Evolutionary conservation across 371 early-diverging fungal genomes (phyloP).

Genomic region (Mucor lusitanicus): DNA sequence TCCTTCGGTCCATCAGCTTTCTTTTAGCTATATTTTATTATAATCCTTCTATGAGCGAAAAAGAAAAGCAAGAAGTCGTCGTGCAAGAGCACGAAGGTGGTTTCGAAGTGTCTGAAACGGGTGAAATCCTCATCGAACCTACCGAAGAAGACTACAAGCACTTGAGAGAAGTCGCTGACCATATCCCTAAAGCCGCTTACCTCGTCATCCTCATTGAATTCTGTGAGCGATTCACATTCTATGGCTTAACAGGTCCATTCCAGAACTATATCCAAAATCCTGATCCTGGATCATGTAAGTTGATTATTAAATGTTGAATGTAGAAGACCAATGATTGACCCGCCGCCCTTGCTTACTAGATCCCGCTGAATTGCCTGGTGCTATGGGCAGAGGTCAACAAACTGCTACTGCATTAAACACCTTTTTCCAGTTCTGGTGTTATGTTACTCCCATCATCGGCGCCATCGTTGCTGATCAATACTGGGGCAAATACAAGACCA

Average conservation of each 20-base stretch:
- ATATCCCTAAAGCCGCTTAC: constrained; percentile 55
- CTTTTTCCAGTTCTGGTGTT: constrained; percentile 81
- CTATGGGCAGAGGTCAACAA: constrained; percentile 47
- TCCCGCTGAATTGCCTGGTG: constrained; percentile 49
- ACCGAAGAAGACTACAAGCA: constrained; percentile 50
- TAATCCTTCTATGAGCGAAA: not conserved
- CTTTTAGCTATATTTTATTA: not conserved
- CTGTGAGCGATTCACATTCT: constrained; percentile 79
- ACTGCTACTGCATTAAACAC: constrained; percentile 72
- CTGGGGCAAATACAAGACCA: constrained; percentile 85
- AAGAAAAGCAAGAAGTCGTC: constrained; percentile 13
- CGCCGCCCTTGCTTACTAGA: constrained; percentile 19
- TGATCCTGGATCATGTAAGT: constrained; percentile 42
- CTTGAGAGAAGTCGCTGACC: constrained; percentile 54
- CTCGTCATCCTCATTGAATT: constrained; percentile 74
- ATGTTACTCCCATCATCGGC: constrained; percentile 80
- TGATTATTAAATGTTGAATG: not conserved
- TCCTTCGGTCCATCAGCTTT: not conserved
- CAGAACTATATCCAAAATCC: constrained; percentile 66
- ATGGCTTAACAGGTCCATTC: constrained; percentile 65
- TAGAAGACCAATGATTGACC: not conserved
- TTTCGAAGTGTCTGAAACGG: not conserved
- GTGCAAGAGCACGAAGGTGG: constrained; percentile 33
- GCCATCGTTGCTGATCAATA: constrained; percentile 83
- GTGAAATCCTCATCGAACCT: constrained; percentile 32